Base-by-base conservation (phyloP, 1,284 basidiomycete genomes). In the Cryptococcus sp. region DNA sequence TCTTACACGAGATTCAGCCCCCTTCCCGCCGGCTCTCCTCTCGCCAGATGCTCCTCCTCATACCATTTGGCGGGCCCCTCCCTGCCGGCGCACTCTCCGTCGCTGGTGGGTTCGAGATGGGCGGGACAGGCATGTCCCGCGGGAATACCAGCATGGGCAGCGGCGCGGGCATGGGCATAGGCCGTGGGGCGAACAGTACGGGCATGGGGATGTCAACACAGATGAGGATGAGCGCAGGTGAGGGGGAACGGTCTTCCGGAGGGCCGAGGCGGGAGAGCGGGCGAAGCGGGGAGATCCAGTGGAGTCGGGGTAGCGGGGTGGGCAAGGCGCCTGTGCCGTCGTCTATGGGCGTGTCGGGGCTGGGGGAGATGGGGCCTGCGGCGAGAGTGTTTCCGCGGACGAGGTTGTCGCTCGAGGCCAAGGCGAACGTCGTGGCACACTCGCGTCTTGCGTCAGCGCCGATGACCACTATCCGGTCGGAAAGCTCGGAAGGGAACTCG, bases 41-140 rank as follows among this genome's bases (percentile, higher is more conserved):
- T 0, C 72, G 71, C 55, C 72, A 74, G 43, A 62, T 74, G 48
- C 53, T 74, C 21, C 62, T 74, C 6, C 60, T 74, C 43, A 72
- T 67, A 7, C 72, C 72, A 0, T 74, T 74, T 50, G 72, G 71
- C 1, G 62, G 62, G 16, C 33, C 56, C 12, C n/a, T 69, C 9
- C 66, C 67, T 6, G 45, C 52, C 7, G 59, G 53, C 3, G 52
- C 60, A 11, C 43, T 63, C 33, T 24, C 55, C 13, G 28, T 39
- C 15, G 38, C 53, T 15, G 53, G 50, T 33, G 28, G 28, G 28
- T 4, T 33, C 28, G 28, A 33, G 28, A 33, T 33, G 28, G 54
- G 54, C 4, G 21, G 37, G 4, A 24, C 49, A n/a, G 53, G 60
- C 8, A 60, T 62, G 60, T 56, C 60, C 18, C 52, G 60, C 33